phyloP scores from a whole-genome alignment of 768 basidiomycete genomes.

The Lentinula edodes region DNA sequence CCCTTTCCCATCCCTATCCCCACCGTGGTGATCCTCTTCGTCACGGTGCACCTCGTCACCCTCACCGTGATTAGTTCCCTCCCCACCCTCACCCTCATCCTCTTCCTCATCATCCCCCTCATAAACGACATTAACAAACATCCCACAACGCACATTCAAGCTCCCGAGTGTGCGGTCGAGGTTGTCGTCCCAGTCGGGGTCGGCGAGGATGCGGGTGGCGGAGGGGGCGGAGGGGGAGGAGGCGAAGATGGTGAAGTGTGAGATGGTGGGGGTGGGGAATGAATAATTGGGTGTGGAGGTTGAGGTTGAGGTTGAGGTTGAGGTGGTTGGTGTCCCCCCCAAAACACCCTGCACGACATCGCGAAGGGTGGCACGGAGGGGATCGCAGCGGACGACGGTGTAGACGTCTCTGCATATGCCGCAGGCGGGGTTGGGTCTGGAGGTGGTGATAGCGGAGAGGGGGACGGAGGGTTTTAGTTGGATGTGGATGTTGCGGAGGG shows the following conservation, averaged over 20 bases:
- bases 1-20: too few species aligned
- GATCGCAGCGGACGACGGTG: conserved; percentile 67
- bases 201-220: conserved; percentile 54
- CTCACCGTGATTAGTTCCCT: too few species aligned
- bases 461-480: conserved; percentile 78
- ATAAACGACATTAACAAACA: conserved; percentile 84
- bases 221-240: too few species aligned
- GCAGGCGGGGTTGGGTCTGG: conserved; percentile 70
- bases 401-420: conserved; percentile 88
- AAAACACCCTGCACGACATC: conserved; percentile 69
- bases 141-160: conserved; percentile 73
- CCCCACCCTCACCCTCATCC: conserved; percentile 63
- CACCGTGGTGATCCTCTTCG: too few species aligned
- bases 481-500: conserved; percentile 69
- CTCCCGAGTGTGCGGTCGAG: conserved; percentile 74
- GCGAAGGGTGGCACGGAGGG: conserved; percentile 58
- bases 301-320: too few species aligned
- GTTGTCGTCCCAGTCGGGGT: conserved; percentile 95
- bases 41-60: too few species aligned
- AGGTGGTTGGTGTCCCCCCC: conserved; percentile 42
- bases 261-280: too few species aligned
- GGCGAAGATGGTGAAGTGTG: too few species aligned
- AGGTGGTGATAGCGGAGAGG: conserved; percentile 62
- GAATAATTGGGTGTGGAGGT: too few species aligned
- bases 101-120: conserved; percentile 77